Conservation (phyloP, 352 stramenopile species). For the Pythium dissotocum region DNA sequence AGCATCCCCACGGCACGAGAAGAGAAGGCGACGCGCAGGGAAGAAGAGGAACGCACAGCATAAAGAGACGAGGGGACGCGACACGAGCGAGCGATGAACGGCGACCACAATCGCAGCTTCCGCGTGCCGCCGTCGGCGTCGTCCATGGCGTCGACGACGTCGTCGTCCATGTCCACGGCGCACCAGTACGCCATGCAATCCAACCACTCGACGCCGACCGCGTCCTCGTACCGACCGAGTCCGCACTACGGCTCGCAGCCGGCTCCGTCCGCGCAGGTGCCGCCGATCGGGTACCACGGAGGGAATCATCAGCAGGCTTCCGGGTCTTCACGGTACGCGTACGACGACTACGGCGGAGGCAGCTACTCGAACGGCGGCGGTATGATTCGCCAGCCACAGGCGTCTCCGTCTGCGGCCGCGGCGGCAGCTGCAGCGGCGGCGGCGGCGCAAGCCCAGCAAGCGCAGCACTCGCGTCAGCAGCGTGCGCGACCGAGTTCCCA, state of each 20-base stretch:
- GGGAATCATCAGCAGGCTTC: slow-evolving; percentile 1
- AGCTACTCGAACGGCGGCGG: slow-evolving; percentile 14
- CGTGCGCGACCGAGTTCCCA: slow-evolving; percentile 15
- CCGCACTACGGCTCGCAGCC: slow-evolving; percentile 16
- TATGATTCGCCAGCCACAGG: slow-evolving; percentile 7
- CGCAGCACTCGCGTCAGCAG: slow-evolving; percentile 10
- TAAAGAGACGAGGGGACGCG: not conserved
- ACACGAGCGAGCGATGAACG: slow-evolving; percentile 5
- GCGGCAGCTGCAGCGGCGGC: slow-evolving; percentile 11
- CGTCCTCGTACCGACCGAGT: slow-evolving; percentile 9
- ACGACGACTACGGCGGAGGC: slow-evolving; percentile 10
- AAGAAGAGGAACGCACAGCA: not conserved
- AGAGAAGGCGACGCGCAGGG: not conserved
- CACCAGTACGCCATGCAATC: not conserved
- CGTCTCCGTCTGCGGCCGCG: slow-evolving; percentile 8
- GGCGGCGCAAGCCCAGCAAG: slow-evolving; percentile 9
- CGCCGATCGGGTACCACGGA: slow-evolving; percentile 9
- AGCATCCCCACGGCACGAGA: not conserved
- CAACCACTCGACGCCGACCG: slow-evolving; percentile 17
- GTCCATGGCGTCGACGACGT: not conserved
- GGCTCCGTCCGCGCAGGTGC: not conserved
- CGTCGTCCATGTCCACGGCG: not conserved
- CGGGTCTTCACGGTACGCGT: not conserved
- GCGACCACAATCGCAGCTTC: slow-evolving; percentile 22
- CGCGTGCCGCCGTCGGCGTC: slow-evolving; percentile 18